Evolutionary conservation across 2,329 filamentous ascomycete genomes (phyloP), one percentile per base, ranked within the genome.

Genomic region (Aspergillus hiratsukae): DNA sequence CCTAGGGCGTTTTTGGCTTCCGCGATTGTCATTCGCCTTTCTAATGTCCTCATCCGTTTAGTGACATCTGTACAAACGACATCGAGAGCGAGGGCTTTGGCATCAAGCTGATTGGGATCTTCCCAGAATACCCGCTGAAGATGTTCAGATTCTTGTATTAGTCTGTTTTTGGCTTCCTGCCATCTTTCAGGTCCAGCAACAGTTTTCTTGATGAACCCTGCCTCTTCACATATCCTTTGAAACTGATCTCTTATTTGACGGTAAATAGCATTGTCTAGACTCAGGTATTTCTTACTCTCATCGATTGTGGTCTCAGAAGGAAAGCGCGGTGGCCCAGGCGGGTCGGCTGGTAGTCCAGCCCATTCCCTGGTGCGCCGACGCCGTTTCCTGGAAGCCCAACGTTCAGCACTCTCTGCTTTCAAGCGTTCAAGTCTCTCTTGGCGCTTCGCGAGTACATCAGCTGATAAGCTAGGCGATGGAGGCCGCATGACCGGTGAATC

Each of bases 241-340:
- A 91, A 94, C 28, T 83, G 81, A 50, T 85, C 79, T 29, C 90
- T 83, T 17, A 90, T 72, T 57, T 83, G 75, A 31, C 80, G 80
- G 69, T 94, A 94, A 45, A 82, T 75, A 1, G 78, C 72, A 50
- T 81, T 83, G 65, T 88, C 83, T 35, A 95, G 77, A 40, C 76
- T 78, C 28, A 95, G 77, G 57, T 86, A 87, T 11, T 80, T 80
- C 67, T 91, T 90, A 66, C 87, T 87, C 72, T 93, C 88, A 61
- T 90, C 87, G 57, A 94, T 83, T 0, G 89, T 92, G 11, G 88
- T 92, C 71, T 94, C 90, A 0, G 89, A 93, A 1, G 88, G 88
- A 61, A 91, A 94, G 23, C 90, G 84, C 14, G 87, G 86, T 21
- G 86, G 83, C 4, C 86, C 84, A 1, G 86, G 81, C 6, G 84